These are phyloP conservation scores for Phytopythium boreale DNA, from an alignment of 352 stramenopile genomes.

Conservation along the genomic window DNA sequence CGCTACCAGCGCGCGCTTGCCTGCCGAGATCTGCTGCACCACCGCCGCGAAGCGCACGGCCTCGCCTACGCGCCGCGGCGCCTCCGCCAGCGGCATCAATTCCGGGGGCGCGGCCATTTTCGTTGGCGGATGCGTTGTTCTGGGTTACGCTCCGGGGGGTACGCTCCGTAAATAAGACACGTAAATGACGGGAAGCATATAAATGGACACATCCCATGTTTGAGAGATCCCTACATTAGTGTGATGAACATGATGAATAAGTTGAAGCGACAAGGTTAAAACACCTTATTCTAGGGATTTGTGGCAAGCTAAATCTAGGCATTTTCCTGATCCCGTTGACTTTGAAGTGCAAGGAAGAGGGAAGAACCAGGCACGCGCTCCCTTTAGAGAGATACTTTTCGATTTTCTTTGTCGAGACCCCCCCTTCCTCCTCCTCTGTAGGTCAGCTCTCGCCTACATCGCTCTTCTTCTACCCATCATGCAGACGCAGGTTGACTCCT, in stretches of 20 bases:
- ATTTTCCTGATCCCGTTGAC: not conserved
- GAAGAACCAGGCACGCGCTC: not conserved
- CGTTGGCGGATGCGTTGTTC: too few species aligned
- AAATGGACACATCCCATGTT: not conserved
- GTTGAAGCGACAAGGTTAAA: not conserved
- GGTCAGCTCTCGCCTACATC: not conserved
- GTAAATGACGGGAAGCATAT: not conserved
- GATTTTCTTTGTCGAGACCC: slow-evolving; percentile 7
- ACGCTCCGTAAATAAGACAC: not conserved
- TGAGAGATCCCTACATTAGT: not conserved
- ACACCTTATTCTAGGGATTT: not conserved
- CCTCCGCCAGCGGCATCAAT: slow-evolving; percentile 19
- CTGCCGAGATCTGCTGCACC: slow-evolving; percentile 41
- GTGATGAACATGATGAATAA: not conserved
- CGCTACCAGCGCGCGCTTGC: slow-evolving; percentile 26
- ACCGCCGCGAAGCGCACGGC: slow-evolving; percentile 42
- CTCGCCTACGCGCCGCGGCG: slow-evolving; percentile 20
- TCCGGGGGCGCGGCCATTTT: slow-evolving; percentile 8
- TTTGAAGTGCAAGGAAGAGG: slow-evolving; percentile 8
- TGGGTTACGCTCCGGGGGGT: not conserved
- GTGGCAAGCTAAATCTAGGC: not conserved
- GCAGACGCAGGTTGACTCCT: not conserved
- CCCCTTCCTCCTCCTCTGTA: not conserved
- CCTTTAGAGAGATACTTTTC: not conserved
- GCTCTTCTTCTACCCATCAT: not conserved